Evolutionary conservation across 2,329 filamentous ascomycete species (phyloP), one percentile per base, ranked within the genome.

Genomic region (Chaetomium strumarium): DNA sequence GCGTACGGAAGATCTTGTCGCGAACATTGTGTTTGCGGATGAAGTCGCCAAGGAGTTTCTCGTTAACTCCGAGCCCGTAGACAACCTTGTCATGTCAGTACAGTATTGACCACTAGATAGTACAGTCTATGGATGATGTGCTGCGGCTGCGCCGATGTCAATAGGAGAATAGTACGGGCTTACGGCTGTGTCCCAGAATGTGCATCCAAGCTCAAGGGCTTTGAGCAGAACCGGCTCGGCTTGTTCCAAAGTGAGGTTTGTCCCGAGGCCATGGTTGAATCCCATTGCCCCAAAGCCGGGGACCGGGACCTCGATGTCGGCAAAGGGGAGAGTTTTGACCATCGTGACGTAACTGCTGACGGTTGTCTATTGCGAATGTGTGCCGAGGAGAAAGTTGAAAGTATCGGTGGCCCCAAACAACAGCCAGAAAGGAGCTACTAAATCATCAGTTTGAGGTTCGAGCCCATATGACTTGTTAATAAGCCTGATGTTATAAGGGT

Each of bases 1-100:
- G 10, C 45, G 24, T 48, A 49, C 46, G 5, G 16, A 49, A 49
- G 17, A 49, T 13, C 38, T 49, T 49, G 38, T 49, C 46, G 46
- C 46, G 46, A 41, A 41, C 38, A 42, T 49, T 49, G 46, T 41
- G 46, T 34, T 49, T 49, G 24, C 46, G 37, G 29, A 49, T 41
- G 38, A 49, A 49, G 17, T 49, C 46, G 11, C 46, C 46, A 34
- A 49, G 30, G 30, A 49, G 37, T 36, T 49, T 49, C 46, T 49
- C 37, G 17, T 49, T 49, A 4, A 42, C 30, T 34, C 46, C 46
- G 17, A 16, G 13, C 9, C 16, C 46, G 29, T 49, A 49, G 29
- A 24, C 24, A 29, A 42, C 46, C 46, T 49, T 49, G 37, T 42
- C 38, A n/a, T 0, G 17, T 49, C 29, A 42, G 16, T 24, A 24